phyloP scores from a whole-genome alignment of 306 rosid species.

The Lathyrus tuberosus region DNA sequence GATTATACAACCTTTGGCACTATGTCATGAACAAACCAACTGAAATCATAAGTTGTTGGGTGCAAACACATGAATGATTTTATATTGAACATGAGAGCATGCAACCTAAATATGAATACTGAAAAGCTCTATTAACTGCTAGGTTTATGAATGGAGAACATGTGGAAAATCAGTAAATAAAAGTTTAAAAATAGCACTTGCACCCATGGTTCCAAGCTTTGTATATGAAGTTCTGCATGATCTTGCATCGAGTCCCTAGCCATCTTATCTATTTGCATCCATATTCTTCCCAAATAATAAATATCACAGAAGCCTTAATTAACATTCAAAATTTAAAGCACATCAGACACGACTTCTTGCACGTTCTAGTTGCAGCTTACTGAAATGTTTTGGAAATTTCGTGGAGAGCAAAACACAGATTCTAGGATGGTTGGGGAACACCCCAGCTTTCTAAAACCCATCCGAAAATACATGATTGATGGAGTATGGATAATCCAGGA shows the following conservation, averaged over 20 bases:
- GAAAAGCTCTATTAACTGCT: no score
- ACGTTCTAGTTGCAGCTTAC: constrained; percentile 93
- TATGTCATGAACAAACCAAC: constrained; percentile 6
- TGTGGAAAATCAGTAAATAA: no score
- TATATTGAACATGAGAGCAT: no score
- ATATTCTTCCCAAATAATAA: no score
- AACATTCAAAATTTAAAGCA: constrained; percentile 39
- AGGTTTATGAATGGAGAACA: no score
- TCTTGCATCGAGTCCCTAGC: no score
- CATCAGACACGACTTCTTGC: constrained; percentile 62
- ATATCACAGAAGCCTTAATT: constrained; percentile 23
- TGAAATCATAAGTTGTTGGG: background rate
- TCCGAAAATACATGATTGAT: constrained; percentile 76
- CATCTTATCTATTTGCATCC: no score
- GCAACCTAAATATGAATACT: no score
- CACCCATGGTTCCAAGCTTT: no score
- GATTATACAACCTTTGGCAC: background rate
- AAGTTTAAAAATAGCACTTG: constrained; percentile 61
- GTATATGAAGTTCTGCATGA: no score
- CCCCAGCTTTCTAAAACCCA: constrained; percentile 91
- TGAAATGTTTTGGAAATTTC: constrained; percentile 95
- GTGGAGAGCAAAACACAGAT: constrained; percentile 81
- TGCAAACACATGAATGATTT: background rate
- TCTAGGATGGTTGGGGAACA: constrained; percentile 86
- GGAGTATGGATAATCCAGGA: constrained; percentile 94